These are phyloP conservation scores for Fraxinus platypoda DNA, from an alignment of 305 asterid species.

Conservation along the genomic window DNA sequence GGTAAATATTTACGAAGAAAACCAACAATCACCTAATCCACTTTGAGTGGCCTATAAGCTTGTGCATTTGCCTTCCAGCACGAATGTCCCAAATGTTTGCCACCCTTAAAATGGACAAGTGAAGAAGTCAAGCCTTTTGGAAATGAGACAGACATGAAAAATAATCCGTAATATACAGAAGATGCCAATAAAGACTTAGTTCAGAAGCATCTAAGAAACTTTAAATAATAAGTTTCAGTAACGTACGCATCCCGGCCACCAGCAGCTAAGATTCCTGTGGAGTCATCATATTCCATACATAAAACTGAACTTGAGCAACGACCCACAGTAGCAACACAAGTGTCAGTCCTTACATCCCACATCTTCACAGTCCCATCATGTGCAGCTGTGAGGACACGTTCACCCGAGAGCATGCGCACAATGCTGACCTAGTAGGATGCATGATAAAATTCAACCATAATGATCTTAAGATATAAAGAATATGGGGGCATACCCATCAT, in stretches of 20 bases:
- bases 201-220: conserved; percentile 13
- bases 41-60: conserved; percentile 85
- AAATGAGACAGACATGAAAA: conserved; percentile 25
- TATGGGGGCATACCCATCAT: background rate
- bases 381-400: conserved; percentile 94
- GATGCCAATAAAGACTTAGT: conserved; percentile 19
- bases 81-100: conserved; percentile 95
- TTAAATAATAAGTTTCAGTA: conserved; percentile 17
- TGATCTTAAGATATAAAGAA: background rate
- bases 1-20: conserved; percentile 11
- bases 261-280: conserved; percentile 86
- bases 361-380: conserved; percentile 97
- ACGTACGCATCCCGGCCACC: conserved; percentile 94
- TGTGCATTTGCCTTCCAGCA: conserved; percentile 88
- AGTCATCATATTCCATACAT: conserved; percentile 91
- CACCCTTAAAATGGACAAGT: conserved; percentile 46
- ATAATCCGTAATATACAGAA: conserved; percentile 18
- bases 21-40: conserved; percentile 74
- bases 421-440: conserved; percentile 65
- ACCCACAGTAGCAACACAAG: conserved; percentile 98
- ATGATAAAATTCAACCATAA: conserved; percentile 23
- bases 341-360: conserved; percentile 99
- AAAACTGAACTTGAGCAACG: conserved; percentile 89
- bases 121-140: conserved; percentile 29
- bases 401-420: conserved; percentile 93